Conservation (phyloP, 2,329 filamentous ascomycete genomes). For the Acephala macrosclerotiorum region DNA sequence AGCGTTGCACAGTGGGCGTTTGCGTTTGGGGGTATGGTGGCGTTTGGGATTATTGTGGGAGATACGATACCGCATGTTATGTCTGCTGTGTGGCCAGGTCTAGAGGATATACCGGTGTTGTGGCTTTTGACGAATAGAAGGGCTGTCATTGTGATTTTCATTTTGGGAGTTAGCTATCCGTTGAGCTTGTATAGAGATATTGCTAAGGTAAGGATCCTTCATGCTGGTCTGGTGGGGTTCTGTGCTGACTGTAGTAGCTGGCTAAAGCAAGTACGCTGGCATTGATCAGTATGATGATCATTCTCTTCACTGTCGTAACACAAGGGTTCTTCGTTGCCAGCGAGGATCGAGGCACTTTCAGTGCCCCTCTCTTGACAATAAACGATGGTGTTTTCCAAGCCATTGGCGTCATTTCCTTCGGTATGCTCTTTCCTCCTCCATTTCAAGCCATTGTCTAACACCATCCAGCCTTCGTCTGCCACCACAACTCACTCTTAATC, state of each 20-base stretch:
- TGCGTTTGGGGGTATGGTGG: constrained; percentile 98
- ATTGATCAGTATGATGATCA: constrained; percentile 90
- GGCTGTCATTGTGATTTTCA: constrained; percentile 87
- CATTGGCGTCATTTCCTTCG: constrained; percentile 97
- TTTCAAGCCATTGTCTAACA: constrained; percentile 40
- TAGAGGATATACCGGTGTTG: constrained; percentile 76
- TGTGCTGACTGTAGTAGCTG: constrained; percentile 61
- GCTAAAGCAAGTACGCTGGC: constrained; percentile 96
- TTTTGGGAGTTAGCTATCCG: constrained; percentile 86
- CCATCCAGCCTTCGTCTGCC: constrained; percentile 67
- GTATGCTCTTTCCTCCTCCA: constrained; percentile 54
- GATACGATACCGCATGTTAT: constrained; percentile 95
- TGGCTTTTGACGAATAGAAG: constrained; percentile 83
- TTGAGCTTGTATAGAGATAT: constrained; percentile 96
- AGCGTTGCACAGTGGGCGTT: constrained; percentile 94
- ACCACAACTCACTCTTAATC: constrained; percentile 97
- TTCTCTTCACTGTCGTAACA: constrained; percentile 85
- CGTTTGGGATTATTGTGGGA: constrained; percentile 96
- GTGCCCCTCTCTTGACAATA: constrained; percentile 74
- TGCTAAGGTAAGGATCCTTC: constrained; percentile 73
- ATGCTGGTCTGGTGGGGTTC: not conserved
- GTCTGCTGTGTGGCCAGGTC: constrained; percentile 78
- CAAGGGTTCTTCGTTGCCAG: constrained; percentile 79
- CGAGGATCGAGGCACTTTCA: constrained; percentile 76
- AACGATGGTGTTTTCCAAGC: constrained; percentile 93